Base-by-base conservation (phyloP, 2,329 filamentous ascomycete genomes). In the Raffaelea deltoideospora region DNA sequence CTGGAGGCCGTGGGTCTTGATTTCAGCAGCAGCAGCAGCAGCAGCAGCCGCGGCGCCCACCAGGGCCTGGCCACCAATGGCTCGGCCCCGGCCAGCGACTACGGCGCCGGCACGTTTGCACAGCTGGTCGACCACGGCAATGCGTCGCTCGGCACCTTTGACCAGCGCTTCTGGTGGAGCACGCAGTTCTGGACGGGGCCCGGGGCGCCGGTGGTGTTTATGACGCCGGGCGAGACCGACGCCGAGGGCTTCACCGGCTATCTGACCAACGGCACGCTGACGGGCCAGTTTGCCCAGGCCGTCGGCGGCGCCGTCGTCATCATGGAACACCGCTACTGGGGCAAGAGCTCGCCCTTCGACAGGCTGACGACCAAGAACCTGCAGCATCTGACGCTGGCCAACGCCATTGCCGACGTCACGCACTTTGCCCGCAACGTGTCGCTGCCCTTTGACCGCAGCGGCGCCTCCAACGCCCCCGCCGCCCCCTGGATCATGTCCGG, bases 401-500 rank as follows among this genome's bases (percentile, higher is more conserved):
- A 63, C 47, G 50, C 54, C 29, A 54, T 62, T 42, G 53, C 56
- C 38, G 59, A 63, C 43, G 48, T 53, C 28, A 56, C 53, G 19
- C 53, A 61, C 45, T 59, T 63, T 42, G 59, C 59, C 34, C 54
- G 50, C 39, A 55, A 60, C 37, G 64, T 64, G 14, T 45, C 59
- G 10, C 54, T 70, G 22, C 65, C 67, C 0, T 74, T 72, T 39
- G 67, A 68, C 42, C 52, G 49, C 0, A 15, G 63, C 66, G 53
- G 54, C 8, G 53, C 50, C 41, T 67, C 59, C 45, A 60, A 60
- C 34, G 61, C 68, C 7, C 54, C 56, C 22, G 55, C 62, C 28
- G 64, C 65, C 4, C 68, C 70, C 0, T 75, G 70, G 70, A 54
- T 74, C 24, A 56, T 65, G 34, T 57, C 60, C 14, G 70, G 70